Conservation (phyloP, 768 basidiomycete species). For the Chalciporus chontae region DNA sequence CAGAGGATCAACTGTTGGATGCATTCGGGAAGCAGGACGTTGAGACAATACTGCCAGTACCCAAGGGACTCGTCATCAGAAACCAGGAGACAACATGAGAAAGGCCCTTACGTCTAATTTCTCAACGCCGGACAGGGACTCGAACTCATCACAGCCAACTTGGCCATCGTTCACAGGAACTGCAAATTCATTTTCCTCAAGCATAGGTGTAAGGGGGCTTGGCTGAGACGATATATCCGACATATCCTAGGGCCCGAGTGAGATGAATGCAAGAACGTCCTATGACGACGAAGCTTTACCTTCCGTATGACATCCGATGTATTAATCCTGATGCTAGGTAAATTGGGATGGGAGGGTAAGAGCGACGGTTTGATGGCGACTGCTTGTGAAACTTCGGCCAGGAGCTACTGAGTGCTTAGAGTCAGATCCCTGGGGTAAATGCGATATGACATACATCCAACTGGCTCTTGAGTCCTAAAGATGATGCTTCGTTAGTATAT, state of each 20-base stretch:
- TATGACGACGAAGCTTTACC: conserved; percentile 8
- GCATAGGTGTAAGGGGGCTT: conserved; percentile 20
- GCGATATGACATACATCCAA: conserved; percentile 23
- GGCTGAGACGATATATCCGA: conserved; percentile 16
- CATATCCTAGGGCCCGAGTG: conserved; percentile 11
- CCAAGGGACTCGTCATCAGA: neutral
- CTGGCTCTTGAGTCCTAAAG: conserved; percentile 21
- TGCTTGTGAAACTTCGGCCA: conserved; percentile 27
- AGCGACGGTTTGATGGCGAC: conserved; percentile 29
- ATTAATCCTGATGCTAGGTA: conserved; percentile 16
- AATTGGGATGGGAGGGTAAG: conserved; percentile 24
- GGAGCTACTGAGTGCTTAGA: conserved; percentile 21
- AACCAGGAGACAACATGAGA: neutral
- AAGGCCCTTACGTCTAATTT: conserved; percentile 48
- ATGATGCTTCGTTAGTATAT: conserved; percentile 6
- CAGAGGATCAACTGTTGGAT: conserved; percentile 72
- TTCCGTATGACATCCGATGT: neutral
- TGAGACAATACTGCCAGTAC: conserved; percentile 59
- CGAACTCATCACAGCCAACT: conserved; percentile 41
- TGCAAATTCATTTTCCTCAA: conserved; percentile 7
- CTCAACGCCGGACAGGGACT: conserved; percentile 41
- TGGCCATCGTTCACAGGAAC: conserved; percentile 13
- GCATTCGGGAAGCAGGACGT: conserved; percentile 69
- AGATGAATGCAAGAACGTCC: neutral
- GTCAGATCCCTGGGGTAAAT: conserved; percentile 12